Base-by-base conservation (phyloP, 441 rosid species). In the Raphanus hybrid region DNA sequence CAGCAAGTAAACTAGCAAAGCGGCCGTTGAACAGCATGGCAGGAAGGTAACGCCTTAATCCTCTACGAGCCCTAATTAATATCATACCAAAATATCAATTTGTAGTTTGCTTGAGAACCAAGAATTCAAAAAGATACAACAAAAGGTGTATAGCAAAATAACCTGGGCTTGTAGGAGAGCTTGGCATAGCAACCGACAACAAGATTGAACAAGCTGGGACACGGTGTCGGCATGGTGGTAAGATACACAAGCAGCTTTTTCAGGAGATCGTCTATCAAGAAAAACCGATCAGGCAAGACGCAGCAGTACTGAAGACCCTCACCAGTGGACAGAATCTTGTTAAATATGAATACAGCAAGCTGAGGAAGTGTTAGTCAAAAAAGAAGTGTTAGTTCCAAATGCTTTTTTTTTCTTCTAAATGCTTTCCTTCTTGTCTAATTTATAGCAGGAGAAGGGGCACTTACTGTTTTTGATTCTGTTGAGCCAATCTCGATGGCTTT, bases 401-500 rank as follows among this genome's bases (percentile, higher is more conserved):
- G 26, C 26, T 23, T 23, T 23, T 20, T n/a, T 23, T 23, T 23
- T 23, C 26, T 23, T 70, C 55, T 15, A 69, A 32, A 39, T 29
- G 26, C 29, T 64, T 70, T 43, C 52, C 63, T 62, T 18, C 20
- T 45, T 45, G 57, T 11, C 4, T 67, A 8, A 6, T 63, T 69
- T 37, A 10, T 39, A 59, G 39, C 75, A 34, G 11, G 50, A 34
- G 23, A 69, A 55, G 34, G n/a, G 76, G 76, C 66, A 80, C 84
- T 82, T 61, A 89, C 90, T 8, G 84, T 86, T 79, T 87, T 83
- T 6, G 90, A 81, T 26, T 83, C 72, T 23, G 65, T 68, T 27
- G 29, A 68, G 45, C 94, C 96, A 66, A 84, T 34, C 76, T 86
- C 90, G 84, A 88, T 71, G 79, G 86, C 69, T 64, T 71, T 73